These are phyloP conservation scores for Calocybe gambosa DNA, from an alignment of 1,284 basidiomycete genomes.

Conservation along the genomic window DNA sequence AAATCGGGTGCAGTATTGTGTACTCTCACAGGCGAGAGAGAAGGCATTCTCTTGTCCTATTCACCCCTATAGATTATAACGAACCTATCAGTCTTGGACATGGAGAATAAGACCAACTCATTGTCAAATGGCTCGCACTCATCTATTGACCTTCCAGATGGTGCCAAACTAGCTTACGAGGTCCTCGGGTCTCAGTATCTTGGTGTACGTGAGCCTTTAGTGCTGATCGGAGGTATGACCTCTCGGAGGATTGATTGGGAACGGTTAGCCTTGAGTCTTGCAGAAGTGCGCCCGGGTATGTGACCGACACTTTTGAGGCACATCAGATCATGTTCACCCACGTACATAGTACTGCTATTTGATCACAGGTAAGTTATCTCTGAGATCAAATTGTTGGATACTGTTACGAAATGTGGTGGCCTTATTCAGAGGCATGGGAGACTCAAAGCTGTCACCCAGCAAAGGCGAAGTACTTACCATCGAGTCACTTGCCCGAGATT, in stretches of 20 bases:
- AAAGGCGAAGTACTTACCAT: constrained; percentile 33
- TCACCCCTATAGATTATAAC: background rate
- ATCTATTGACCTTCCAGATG: constrained; percentile 21
- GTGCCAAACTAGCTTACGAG: constrained; percentile 26
- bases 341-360: constrained; percentile 23
- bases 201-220: constrained; percentile 19
- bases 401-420: too few species aligned
- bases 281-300: constrained; percentile 23
- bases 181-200: constrained; percentile 22
- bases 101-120: background rate
- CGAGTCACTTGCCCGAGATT: constrained; percentile 36
- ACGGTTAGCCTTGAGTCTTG: constrained; percentile 20
- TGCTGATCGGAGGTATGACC: constrained; percentile 25
- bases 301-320: constrained; percentile 4
- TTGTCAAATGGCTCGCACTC: constrained; percentile 4
- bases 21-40: background rate
- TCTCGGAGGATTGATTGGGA: constrained; percentile 26
- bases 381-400: too few species aligned
- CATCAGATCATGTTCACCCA: background rate
- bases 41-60: too few species aligned
- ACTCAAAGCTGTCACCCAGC: constrained; percentile 28
- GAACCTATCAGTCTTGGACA: background rate
- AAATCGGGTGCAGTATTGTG: constrained; percentile 1
- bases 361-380: constrained; percentile 24
- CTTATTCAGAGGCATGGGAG: constrained; percentile 30